Evolutionary conservation across 177 flowering plant species (phyloP), one percentile per base, ranked within the genome.

Genomic region (Vitis hybrid): DNA sequence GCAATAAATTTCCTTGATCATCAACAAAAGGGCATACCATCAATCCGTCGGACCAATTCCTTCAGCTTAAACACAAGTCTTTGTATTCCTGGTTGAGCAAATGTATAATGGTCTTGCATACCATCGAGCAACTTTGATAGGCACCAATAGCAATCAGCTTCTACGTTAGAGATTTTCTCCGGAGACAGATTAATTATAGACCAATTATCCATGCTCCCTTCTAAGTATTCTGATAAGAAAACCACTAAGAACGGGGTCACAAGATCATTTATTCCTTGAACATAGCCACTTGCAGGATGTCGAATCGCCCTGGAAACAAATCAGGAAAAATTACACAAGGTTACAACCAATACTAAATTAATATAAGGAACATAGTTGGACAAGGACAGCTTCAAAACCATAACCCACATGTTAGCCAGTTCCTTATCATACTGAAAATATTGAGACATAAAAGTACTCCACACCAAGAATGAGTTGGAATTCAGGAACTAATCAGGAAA

Each of bases 131-230:
- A 81, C 78, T 94, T 94, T 65, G 99, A 88, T 66, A 95, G 78
- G 68, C 99, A 94, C 98, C 99, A 94, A 75, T 90, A 94, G 75
- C 99, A 92, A 76, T 95, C 99, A 65, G 99, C 98, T 86, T 95
- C 99, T 14, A 95, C 38, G 44, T 91, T 66, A 24, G 92, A 77
- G 22, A 95, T 85, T 61, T 81, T 76, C 47, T 91, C 88, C 11
- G 79, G 70, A 58, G 97, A 69, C 18, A 95, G 68, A 79, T 90
- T 85, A 51, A 81, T 60, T 58, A 90, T 78, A 12, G 83, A 86
- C 99, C 99, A 95, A 62, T 80, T 80, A 38, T 89, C 97, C 70
- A 91, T 66, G 77, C 81, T 74, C 68, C 94, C 98, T 78, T 92
- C 88, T 59, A 95, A 73, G 80, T 89, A 75, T 77, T 95, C 99